These are phyloP conservation scores for Dillenia suffruticosa DNA, from an alignment of 164 flowering plant species.

Conservation along the genomic window DNA sequence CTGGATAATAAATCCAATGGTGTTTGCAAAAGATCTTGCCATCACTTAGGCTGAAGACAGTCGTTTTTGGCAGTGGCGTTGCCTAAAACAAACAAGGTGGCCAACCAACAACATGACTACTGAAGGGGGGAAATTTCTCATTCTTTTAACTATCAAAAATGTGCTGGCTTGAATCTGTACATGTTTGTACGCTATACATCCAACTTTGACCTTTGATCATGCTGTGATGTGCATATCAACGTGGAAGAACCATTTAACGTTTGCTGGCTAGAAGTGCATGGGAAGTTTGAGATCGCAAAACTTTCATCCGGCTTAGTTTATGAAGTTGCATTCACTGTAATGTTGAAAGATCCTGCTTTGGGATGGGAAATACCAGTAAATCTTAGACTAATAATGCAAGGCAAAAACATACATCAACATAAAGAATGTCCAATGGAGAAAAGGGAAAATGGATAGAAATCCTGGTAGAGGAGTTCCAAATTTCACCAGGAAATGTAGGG, in stretches of 20 bases:
- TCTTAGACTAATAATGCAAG: constrained; percentile 40
- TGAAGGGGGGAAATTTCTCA: neutral
- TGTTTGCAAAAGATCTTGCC: constrained; percentile 51
- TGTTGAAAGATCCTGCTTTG: constrained; percentile 43
- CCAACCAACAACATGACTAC: no score
- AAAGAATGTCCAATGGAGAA: constrained; percentile 26
- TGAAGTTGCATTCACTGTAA: constrained; percentile 46
- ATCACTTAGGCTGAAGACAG: constrained; percentile 67
- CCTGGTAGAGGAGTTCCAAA: constrained; percentile 34
- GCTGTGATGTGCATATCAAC: constrained; percentile 35
- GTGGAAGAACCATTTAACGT: constrained; percentile 59
- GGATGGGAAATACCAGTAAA: constrained; percentile 76
- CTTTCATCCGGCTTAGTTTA: constrained; percentile 48
- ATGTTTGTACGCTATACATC: neutral
- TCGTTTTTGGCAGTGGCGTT: constrained; percentile 53
- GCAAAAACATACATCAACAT: constrained; percentile 36
- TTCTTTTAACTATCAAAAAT: neutral
- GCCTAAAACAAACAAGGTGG: constrained; percentile 27
- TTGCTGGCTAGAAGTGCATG: constrained; percentile 77
- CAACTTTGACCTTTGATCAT: constrained; percentile 1
- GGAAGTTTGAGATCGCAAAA: constrained; percentile 35
- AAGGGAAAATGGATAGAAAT: constrained; percentile 46
- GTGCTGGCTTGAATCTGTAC: no score
- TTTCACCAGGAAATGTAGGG: constrained; percentile 21
- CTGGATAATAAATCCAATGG: constrained; percentile 41